Evolutionary conservation across 2,329 filamentous ascomycete species (phyloP), one percentile per base, ranked within the genome.

Genomic region (Colletotrichum cereale): DNA sequence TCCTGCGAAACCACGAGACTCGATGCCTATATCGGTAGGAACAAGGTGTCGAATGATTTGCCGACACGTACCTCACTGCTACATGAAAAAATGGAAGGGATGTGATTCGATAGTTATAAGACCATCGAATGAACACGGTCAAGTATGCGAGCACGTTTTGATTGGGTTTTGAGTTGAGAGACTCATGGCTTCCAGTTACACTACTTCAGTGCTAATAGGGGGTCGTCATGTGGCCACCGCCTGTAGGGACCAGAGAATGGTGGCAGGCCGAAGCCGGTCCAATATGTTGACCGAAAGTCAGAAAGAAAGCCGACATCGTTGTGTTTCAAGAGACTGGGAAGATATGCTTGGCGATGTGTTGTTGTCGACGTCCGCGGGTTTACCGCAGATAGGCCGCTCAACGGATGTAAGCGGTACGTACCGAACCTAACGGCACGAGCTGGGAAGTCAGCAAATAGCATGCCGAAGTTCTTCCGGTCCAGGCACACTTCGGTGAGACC

Each of bases 391-490:
- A 52, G n/a, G 44, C 16, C 24, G n/a, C 53, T 38, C n/a, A 10
- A 26, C 14, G 10, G 11, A 18, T 67, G 26, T 62, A 29, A 69
- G 44, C 53, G 67, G 62, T 38, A 57, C 55, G 34, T 38, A 40
- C n/a, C 14, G 18, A 36, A 4, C 1, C 5, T 16, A 21, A 7
- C 21, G 16, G 14, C 24, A 50, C 24, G 14, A 14, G 12, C 8
- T 50, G n/a, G 24, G 47, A 26, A 16, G 56, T 31, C 12, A n/a
- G n/a, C 24, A 31, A 29, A 8, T 21, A 10, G 24, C 8, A n/a
- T 18, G 26, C 69, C 69, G 66, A 69, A 47, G 65, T 72, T 63
- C 14, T 40, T 53, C 69, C 69, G 16, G 10, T 18, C 6, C 52
- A 53, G 48, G 31, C 64, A 67, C 44, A 62, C 26, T 34, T 65